A percentile compares a stretch with the other conserved stretches of the same genome.
phyloP scores from a whole-genome alignment of 2,329 filamentous ascomycete genomes.

The Diaporthe citrichinensis region DNA sequence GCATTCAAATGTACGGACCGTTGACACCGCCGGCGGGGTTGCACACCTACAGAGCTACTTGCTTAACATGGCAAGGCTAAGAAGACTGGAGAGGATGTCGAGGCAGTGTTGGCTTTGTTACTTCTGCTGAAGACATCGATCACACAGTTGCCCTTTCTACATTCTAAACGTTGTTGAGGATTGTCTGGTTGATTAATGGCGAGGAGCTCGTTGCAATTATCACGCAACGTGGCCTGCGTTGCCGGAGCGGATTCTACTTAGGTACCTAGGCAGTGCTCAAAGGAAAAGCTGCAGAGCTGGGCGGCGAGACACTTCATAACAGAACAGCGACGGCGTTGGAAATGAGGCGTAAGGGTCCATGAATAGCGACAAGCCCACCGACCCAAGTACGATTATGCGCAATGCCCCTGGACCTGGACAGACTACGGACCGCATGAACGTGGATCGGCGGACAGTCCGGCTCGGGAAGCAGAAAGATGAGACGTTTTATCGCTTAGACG shows the following conservation, averaged over 20 bases:
- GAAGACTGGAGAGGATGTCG: no score
- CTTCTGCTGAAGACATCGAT: no score
- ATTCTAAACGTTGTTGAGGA: no score
- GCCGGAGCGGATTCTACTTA: background rate
- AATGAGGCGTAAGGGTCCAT: background rate
- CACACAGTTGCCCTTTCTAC: no score
- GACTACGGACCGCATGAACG: conserved; percentile 16
- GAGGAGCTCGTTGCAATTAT: background rate
- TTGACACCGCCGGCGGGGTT: no score
- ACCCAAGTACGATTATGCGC: background rate
- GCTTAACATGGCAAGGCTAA: no score
- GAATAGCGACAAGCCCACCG: background rate
- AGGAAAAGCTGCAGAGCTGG: background rate
- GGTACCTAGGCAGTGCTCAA: background rate
- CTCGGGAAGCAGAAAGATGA: conserved; percentile 21
- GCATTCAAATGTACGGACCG: no score
- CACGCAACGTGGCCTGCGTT: background rate
- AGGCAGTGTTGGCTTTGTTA: no score
- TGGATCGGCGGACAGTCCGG: conserved; percentile 18
- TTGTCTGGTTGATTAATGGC: background rate
- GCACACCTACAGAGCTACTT: no score
- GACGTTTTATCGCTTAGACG: conserved; percentile 13
- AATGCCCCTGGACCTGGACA: conserved; percentile 8
- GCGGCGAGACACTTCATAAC: background rate
- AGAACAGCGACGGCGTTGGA: background rate